These are phyloP conservation scores for Plasmodium yoelii DNA, from an alignment of 169 alveolate species.

Conservation along the genomic window DNA sequence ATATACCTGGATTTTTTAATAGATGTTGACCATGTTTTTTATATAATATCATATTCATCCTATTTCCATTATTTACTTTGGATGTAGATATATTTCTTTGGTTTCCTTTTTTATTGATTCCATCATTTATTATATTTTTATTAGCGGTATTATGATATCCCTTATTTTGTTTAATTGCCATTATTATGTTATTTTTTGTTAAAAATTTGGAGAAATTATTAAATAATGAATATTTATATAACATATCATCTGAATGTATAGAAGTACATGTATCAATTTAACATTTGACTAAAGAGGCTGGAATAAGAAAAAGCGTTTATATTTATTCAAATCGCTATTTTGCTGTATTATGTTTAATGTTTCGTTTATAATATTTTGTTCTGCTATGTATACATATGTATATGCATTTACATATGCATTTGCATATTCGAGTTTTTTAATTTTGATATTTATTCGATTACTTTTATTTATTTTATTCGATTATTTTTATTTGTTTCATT, in stretches of 20 bases:
- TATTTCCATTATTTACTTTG: conserved; percentile 55
- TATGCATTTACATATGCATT: too few relatives aligned
- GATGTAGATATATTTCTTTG: conserved; percentile 59
- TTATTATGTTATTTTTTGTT: neutral
- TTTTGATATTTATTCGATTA: too few relatives aligned
- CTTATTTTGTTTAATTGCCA: conserved; percentile 14
- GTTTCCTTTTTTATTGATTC: conserved; percentile 20
- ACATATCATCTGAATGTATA: conserved; percentile 12
- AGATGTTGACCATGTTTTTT: conserved; percentile 98
- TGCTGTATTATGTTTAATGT: too few relatives aligned
- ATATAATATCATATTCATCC: conserved; percentile 87
- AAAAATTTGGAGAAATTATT: neutral
- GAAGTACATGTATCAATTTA: neutral
- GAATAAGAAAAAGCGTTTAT: too few relatives aligned
- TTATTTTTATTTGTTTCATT: too few relatives aligned
- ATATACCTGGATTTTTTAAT: conserved; percentile 97
- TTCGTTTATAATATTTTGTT: too few relatives aligned
- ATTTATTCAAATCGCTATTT: too few relatives aligned
- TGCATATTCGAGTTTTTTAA: too few relatives aligned
- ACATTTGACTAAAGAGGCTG: too few relatives aligned
- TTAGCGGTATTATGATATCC: conserved; percentile 25
- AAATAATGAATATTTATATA: neutral
- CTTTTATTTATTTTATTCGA: too few relatives aligned
- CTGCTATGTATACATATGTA: too few relatives aligned
- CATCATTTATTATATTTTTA: conserved; percentile 38